These are phyloP conservation scores for Mrakia frigida DNA, from an alignment of 768 basidiomycete species.

Conservation along the genomic window DNA sequence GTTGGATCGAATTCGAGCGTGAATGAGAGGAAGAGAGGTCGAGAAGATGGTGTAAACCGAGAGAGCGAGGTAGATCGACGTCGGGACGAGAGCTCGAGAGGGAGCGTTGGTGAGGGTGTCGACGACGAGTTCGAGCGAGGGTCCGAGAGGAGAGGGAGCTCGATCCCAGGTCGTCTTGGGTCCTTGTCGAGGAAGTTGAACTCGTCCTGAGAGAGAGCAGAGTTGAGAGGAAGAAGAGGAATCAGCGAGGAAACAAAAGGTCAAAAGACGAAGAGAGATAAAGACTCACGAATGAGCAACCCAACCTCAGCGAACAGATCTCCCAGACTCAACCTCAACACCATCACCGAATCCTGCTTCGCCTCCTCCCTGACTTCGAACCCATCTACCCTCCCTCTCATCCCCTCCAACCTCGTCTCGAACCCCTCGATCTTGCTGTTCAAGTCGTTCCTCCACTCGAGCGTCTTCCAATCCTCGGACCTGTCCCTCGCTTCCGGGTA, in stretches of 20 bases:
- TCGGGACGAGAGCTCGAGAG: neutral
- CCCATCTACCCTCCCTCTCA: neutral
- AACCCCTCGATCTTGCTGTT: neutral
- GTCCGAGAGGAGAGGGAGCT: slow-evolving; percentile 2
- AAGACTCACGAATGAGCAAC: slow-evolving; percentile 7
- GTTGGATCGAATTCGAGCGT: slow-evolving; percentile 7
- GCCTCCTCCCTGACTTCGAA: no score
- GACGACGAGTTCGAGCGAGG: neutral
- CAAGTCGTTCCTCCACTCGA: neutral
- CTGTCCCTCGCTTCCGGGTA: slow-evolving; percentile 17
- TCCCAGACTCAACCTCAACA: neutral
- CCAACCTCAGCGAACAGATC: slow-evolving; percentile 9
- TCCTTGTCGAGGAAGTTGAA: slow-evolving; percentile 20
- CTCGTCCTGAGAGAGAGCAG: slow-evolving; percentile 1
- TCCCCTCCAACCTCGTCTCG: neutral
- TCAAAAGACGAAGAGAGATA: neutral
- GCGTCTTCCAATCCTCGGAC: slow-evolving; percentile 16
- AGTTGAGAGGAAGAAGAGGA: neutral
- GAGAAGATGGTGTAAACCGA: slow-evolving; percentile 15
- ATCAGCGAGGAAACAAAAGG: neutral
- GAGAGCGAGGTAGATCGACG: slow-evolving; percentile 17
- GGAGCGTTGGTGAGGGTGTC: neutral
- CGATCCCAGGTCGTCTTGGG: neutral
- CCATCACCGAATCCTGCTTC: neutral
- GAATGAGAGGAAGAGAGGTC: neutral